These are phyloP conservation scores for Penicillium steckii DNA, from an alignment of 495 filamentous ascomycete species.

Conservation along the genomic window DNA sequence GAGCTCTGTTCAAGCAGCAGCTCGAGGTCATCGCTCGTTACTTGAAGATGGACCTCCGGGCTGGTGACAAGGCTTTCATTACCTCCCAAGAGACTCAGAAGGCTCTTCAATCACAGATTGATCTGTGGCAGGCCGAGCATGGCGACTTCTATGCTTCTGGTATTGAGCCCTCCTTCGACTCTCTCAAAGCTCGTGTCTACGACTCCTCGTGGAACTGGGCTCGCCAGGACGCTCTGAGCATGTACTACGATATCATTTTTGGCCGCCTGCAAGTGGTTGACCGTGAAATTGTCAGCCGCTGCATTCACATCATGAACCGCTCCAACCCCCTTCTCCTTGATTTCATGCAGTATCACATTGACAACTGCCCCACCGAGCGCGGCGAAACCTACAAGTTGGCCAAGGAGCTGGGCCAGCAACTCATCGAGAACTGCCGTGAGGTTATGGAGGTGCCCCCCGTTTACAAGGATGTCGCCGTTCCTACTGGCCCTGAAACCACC, in stretches of 20 bases:
- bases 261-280: conserved; percentile 90
- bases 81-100: conserved; percentile 78
- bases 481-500: conserved; percentile 86
- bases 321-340: conserved; percentile 93
- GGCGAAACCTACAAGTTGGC: conserved; percentile 97
- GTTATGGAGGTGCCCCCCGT: conserved; percentile 78
- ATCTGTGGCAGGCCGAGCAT: conserved; percentile 93
- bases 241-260: conserved; percentile 99
- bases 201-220: conserved; percentile 99
- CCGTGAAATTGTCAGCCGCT: conserved; percentile 96
- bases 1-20: conserved; percentile 93
- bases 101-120: conserved; percentile 86
- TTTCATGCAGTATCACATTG: conserved; percentile 99
- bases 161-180: conserved; percentile 90
- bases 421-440: conserved; percentile 97
- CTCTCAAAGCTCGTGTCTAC: conserved; percentile 92
- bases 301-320: conserved; percentile 98
- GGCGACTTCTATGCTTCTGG: conserved; percentile 93
- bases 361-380: conserved; percentile 94
- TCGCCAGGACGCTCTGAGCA: conserved; percentile 91
- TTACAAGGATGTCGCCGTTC: conserved; percentile 92
- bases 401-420: conserved; percentile 89
- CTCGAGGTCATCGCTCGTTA: conserved; percentile 93
- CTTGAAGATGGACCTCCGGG: conserved; percentile 92
- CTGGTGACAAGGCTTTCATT: conserved; percentile 90